Conservation (phyloP, 768 basidiomycete genomes). For the Solioccasus polychromus region DNA sequence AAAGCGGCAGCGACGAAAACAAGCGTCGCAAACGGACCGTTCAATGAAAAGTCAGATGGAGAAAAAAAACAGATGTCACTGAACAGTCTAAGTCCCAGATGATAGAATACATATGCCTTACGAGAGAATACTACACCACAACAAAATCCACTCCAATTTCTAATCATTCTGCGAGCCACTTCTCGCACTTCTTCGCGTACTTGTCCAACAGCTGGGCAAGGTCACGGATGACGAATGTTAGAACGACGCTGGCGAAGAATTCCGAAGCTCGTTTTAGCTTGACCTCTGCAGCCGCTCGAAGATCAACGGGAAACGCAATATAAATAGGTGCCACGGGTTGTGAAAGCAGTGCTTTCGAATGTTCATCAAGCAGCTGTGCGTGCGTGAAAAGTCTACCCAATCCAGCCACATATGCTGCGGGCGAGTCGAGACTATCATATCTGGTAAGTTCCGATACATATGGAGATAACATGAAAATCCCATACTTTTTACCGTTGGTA, state of each 20-base stretch:
- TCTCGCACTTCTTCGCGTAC: slow-evolving; percentile 91
- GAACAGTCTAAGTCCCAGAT: slow-evolving; percentile 34
- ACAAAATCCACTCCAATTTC: slow-evolving; percentile 19
- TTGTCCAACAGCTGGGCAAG: slow-evolving; percentile 86
- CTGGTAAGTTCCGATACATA: slow-evolving; percentile 11
- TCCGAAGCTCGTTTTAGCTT: slow-evolving; percentile 83
- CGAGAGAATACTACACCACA: slow-evolving; percentile 26
- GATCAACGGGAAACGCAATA: slow-evolving; percentile 61
- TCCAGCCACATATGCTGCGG: slow-evolving; percentile 76
- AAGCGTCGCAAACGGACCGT: slow-evolving; percentile 12
- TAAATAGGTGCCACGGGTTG: slow-evolving; percentile 73
- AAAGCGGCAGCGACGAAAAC: slow-evolving; percentile 9
- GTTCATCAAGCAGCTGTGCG: slow-evolving; percentile 83
- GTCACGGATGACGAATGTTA: slow-evolving; percentile 88
- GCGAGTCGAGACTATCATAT: slow-evolving; percentile 74
- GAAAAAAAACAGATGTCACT: slow-evolving; percentile 29
- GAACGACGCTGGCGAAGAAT: slow-evolving; percentile 85
- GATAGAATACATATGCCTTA: slow-evolving; percentile 33
- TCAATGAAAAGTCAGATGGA: slow-evolving; percentile 22
- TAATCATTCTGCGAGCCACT: slow-evolving; percentile 79
- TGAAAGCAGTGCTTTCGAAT: slow-evolving; percentile 68
- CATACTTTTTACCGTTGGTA: slow-evolving; percentile 87
- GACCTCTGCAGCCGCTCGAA: slow-evolving; percentile 63
- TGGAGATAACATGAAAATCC: slow-evolving; percentile 9
- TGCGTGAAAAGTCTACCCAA: slow-evolving; percentile 70